Conservation (phyloP, 2,329 filamentous ascomycete genomes). For the Penicillium oxalicum region DNA sequence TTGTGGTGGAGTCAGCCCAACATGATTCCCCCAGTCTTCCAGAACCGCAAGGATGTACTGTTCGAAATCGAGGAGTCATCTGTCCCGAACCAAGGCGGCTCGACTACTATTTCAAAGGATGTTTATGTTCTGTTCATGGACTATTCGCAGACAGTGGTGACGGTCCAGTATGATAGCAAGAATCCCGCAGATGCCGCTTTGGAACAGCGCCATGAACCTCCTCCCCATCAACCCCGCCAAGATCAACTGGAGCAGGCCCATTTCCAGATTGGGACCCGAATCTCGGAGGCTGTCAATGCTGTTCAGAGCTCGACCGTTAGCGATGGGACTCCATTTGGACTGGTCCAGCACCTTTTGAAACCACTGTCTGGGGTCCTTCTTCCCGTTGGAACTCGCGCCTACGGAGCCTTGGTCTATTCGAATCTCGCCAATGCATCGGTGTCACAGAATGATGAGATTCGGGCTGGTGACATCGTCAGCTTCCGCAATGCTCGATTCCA, state of each 20-base stretch:
- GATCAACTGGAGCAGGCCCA: slow-evolving; percentile 89
- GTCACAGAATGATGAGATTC: slow-evolving; percentile 85
- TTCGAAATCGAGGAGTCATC: slow-evolving; percentile 75
- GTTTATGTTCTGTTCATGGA: slow-evolving; percentile 88
- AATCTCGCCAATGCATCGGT: slow-evolving; percentile 93
- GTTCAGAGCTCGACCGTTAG: slow-evolving; percentile 77
- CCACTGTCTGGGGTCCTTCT: slow-evolving; percentile 67
- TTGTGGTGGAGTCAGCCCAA: slow-evolving; percentile 86
- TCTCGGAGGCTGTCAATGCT: slow-evolving; percentile 62
- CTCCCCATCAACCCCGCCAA: slow-evolving; percentile 75
- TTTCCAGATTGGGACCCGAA: slow-evolving; percentile 69
- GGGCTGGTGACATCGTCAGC: slow-evolving; percentile 84
- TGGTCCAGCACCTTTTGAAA: slow-evolving; percentile 73
- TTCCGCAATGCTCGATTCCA: slow-evolving; percentile 92
- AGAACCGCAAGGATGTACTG: slow-evolving; percentile 75
- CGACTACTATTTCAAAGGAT: slow-evolving; percentile 67
- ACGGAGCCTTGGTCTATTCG: slow-evolving; percentile 85
- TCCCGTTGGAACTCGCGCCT: slow-evolving; percentile 82
- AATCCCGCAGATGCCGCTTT: slow-evolving; percentile 67
- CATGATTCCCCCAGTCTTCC: slow-evolving; percentile 71
- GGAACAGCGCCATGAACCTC: slow-evolving; percentile 80
- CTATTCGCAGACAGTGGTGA: slow-evolving; percentile 90
- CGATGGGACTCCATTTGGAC: slow-evolving; percentile 71
- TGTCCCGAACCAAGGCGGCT: slow-evolving; percentile 62
- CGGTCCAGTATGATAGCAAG: slow-evolving; percentile 68